Base-by-base conservation (phyloP, 1,284 basidiomycete species). In the Quambalaria eucalypti region DNA sequence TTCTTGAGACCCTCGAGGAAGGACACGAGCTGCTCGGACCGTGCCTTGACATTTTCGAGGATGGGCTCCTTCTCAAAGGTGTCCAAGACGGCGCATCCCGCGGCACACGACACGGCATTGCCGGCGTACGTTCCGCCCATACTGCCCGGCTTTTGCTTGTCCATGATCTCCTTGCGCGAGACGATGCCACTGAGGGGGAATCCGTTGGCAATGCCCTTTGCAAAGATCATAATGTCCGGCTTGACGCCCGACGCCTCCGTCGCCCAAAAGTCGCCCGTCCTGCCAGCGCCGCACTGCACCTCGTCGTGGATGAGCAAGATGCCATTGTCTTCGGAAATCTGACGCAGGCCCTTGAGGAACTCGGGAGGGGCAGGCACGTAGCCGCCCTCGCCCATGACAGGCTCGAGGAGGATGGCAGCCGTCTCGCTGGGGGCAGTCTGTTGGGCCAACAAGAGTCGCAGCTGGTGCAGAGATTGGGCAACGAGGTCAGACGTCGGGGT, bases 201-300 rank as follows among this genome's bases (percentile, higher is more conserved):
- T 12, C 90, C 90, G 72, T 92, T 92, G 33, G 90, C 91, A 21
- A 96, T 80, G 16, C 91, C 91, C 83, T 97, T 97, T 46, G 93
- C 92, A 62, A 90, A 86, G 51, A 87, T 78, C 78, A 96, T 79
- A 58, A 97, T 85, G 75, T 97, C 91, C 5, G 92, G 90, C 55
- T 81, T 80, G 50, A 95, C 85, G 6, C 84, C 85, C 51, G 70
- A 64, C 54, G 77, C 70, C 77, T 90, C 84, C 51, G 87, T 81
- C 47, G 83, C 82, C 72, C 89, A 97, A 16, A 33, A 36, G 36
- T 83, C 85, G n/a, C 91, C 91, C 4, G 90, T 89, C 57, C 92
- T 79, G 19, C 86, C 88, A 77, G 89, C 93, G 0, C 92, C 92
- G 67, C 83, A 83, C 79, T 95, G 92, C 26, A 78, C 76, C 58